Evolutionary conservation across 768 basidiomycete species (phyloP), one percentile per base, ranked within the genome.

Genomic region (Xerocomellus chrysenteron): DNA sequence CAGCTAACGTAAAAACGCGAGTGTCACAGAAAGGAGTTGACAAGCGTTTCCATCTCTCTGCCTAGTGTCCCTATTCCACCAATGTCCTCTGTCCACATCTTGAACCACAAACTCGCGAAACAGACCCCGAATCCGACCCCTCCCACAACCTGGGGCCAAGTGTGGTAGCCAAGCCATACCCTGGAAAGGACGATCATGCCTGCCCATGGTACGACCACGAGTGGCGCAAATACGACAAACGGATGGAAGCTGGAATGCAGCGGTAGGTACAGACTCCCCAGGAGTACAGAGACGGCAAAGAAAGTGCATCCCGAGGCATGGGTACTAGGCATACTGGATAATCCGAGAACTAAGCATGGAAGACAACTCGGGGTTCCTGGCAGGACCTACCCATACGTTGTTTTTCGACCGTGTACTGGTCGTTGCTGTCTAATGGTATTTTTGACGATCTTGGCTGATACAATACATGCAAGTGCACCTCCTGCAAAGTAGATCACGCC

Each of bases 321-420:
- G 6, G 90, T 92, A 59, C 87, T 89, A 6, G 90, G 90, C 90
- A 92, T 92, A 13, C 90, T 91, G 65, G 47, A 55, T 16, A n/a
- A 40, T 26, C 19, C 14, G 24, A 26, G 8, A 28, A 8, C 19
- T 60, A 26, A 51, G 50, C 33, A 39, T 32, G 26, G 26, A 28
- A 33, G 28, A 39, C 37, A 37, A n/a, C 40, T 21, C 32, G 32
- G 12, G 8, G 6, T 16, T 43, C 35, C n/a, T 0, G 33, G 24
- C 10, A 40, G n/a, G 43, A 56, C 82, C 47, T 64, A 91, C 90
- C 90, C 90, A 66, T 87, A 92, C 4, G 83, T 75, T 50, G 74
- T 74, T 66, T 86, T 89, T 43, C 73, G 71, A 43, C 65, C 61
- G 24, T 73, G 64, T 35, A 68, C 58, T 5, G 87, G 90, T 39